phyloP scores from a whole-genome alignment of 164 flowering plant genomes.

The Vitis labrusca region DNA sequence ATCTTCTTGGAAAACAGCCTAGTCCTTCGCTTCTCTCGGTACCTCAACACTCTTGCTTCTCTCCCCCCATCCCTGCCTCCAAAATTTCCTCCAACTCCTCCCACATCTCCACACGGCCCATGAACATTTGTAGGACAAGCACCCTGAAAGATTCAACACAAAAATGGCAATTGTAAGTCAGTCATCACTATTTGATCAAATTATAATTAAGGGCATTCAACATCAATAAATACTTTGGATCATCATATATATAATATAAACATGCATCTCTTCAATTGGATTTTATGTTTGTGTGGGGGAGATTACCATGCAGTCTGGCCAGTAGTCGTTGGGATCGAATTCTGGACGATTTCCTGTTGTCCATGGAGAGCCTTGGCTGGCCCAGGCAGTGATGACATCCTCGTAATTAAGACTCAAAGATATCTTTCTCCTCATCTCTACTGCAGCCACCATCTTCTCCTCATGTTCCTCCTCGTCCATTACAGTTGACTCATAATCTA shows the following conservation, averaged over 20 bases:
- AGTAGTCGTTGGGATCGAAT: slow-evolving; percentile 21
- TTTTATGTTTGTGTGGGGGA: neutral
- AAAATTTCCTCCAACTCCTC: neutral
- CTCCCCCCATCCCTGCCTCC: slow-evolving; percentile 20
- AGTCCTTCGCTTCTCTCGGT: slow-evolving; percentile 43
- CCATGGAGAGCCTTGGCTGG: slow-evolving; percentile 34
- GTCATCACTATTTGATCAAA: too few relatives aligned
- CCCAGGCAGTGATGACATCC: slow-evolving; percentile 48
- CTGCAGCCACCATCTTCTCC: neutral
- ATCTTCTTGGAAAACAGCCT: slow-evolving; percentile 47
- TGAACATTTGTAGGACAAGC: neutral
- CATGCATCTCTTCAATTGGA: too few relatives aligned
- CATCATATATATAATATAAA: too few relatives aligned
- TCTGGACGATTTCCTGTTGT: slow-evolving; percentile 31
- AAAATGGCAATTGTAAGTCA: neutral
- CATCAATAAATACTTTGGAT: too few relatives aligned
- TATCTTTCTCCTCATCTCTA: slow-evolving; percentile 18
- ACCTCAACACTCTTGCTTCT: slow-evolving; percentile 43
- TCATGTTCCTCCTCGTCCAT: slow-evolving; percentile 14
- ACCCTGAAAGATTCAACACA: slow-evolving; percentile 5
- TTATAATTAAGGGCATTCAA: too few relatives aligned
- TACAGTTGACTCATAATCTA: slow-evolving; percentile 17
- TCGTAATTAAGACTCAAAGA: slow-evolving; percentile 46
- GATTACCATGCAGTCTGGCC: slow-evolving; percentile 25
- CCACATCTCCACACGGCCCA: slow-evolving; percentile 1